Base-by-base conservation (phyloP, 2,329 filamentous ascomycete genomes). In the Exserohilum rostratum region DNA sequence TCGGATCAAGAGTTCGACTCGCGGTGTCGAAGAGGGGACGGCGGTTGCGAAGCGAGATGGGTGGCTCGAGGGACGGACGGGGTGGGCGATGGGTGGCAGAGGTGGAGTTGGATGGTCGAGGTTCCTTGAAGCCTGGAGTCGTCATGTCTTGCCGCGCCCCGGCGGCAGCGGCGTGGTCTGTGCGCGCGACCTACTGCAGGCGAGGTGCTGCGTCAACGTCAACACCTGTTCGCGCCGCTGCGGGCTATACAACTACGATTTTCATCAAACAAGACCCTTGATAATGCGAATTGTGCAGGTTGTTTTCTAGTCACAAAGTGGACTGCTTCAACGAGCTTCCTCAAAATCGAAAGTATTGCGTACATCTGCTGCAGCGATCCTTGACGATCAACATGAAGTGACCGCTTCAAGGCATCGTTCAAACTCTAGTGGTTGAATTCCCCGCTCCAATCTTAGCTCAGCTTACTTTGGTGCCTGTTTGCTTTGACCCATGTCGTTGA, bases 121-220 rank as follows among this genome's bases (percentile, higher is more conserved):
- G 51, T 31, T 44, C 47, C 55, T 44, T 50, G 51, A 44, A 40
- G 45, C 48, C 34, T 52, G 29, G 31, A 50, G 47, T 53, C 55
- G 55, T 58, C 58, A 58, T 55, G 55, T 55, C 58, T 53, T 58
- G 51, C 51, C 55, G 53, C 58, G 55, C 51, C n/a, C n/a, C 18
- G 40, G 44, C 42, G 34, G 29, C 44, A n/a, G 45, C 30, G 42
- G 31, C 9, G 18, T 17, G 53, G 48, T 55, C 53, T 17, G 48
- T 52, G 53, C 53, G 17, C 15, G 11, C 12, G 31, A 30, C 25
- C 37, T 40, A 29, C 42, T 45, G 39, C 48, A 44, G 25, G 30
- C 15, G 33, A 15, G 34, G 40, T n/a, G 31, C 37, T 42, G 30
- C 46, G 25, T 3, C 34, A 37, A 45, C 39, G 29, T 37, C 33